Base-by-base conservation (phyloP, 768 basidiomycete species). In the Suillus spraguei region DNA sequence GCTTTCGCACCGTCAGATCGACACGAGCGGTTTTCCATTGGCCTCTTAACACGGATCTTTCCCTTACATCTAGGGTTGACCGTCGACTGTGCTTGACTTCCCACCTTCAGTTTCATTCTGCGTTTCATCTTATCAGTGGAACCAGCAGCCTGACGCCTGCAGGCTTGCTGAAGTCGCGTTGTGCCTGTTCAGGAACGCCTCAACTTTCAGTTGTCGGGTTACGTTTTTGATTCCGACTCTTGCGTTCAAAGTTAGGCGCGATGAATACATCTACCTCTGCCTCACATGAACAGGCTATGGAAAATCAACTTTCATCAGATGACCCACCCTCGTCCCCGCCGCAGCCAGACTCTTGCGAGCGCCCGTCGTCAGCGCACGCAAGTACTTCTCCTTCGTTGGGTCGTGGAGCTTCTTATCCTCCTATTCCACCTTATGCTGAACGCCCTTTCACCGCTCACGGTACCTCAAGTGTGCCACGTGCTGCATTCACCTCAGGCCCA, bases 361-460 rank as follows among this genome's bases (percentile, higher is more conserved):
- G 75, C 39, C 74, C 75, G 0, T 72, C 71, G 46, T 75, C 75
- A 0, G 71, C 73, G 0, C 70, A 75, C 33, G 75, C 72, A 49
- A 62, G 63, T 55, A 24, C 71, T 4, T 61, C 68, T 17, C 17
- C 59, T 10, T 44, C 69, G 2, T 61, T 59, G n/a, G 65, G 65
- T 35, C 55, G 65, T 47, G 17, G 65, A 2, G 63, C 64, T 24
- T 10, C 60, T n/a, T 66, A 54, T 56, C 4, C 66, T 6, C 46
- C 55, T 5, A 28, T 49, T 5, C 36, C 52, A 39, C 52, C 35
- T n/a, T 58, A 61, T 59, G 47, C 66, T 52, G 61, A 74, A n/a
- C 71, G 68, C 5, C 74, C 67, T 16, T 68, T 66, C 4, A 62
- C 73, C 2, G 73, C 38, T 35, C 64, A 56, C 8, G 64, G 61